Evolutionary conservation across 768 basidiomycete species (phyloP), one percentile per base, ranked within the genome.

Genomic region (Phanerodontia chrysosporium): DNA sequence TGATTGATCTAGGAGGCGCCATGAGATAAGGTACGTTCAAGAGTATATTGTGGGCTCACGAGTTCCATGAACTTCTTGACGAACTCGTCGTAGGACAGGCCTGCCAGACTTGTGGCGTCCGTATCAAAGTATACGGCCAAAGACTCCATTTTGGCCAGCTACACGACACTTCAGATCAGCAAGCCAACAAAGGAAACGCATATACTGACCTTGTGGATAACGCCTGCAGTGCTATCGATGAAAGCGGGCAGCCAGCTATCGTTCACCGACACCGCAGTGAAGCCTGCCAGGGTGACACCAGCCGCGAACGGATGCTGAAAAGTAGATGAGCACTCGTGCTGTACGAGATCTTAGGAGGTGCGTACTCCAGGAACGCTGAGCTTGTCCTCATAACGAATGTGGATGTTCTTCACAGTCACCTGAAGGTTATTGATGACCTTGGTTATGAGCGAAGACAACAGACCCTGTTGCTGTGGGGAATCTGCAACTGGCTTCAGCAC

Each of bases 351-450:
- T 57, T 7, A 8, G 42, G 21, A 9, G 18, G 25, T 12, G 76
- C 89, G 67, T 72, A 95, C 95, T 28, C 90, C 92, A 29, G 95
- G 95, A 27, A 95, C 93, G 65, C 93, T 97, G 65, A 94, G 72
- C 51, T 87, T 88, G 75, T 99, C 97, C 73, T 99, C 97, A 67
- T 98, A 99, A 54, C 97, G 88, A 48, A 98, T 74, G 70, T 99
- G 97, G 45, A 99, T 92, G 66, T 97, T 96, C 74, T 89, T 92
- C 60, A 98, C 85, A 13, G 93, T 95, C 25, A 98, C 85, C 75
- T 99, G 97, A 25, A 98, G 73, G 69, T 99, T 99, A 74, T 98
- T 96, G 63, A 98, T 84, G 58, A 98, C 83, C 70, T 96, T 97
- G 46, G 88, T 82, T 45, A 89, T 84, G 49, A 98, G 75, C 18